Base-by-base conservation (phyloP, 192 early-diverging fungal genomes). In the Gaertneriomyces semiglobifer region DNA sequence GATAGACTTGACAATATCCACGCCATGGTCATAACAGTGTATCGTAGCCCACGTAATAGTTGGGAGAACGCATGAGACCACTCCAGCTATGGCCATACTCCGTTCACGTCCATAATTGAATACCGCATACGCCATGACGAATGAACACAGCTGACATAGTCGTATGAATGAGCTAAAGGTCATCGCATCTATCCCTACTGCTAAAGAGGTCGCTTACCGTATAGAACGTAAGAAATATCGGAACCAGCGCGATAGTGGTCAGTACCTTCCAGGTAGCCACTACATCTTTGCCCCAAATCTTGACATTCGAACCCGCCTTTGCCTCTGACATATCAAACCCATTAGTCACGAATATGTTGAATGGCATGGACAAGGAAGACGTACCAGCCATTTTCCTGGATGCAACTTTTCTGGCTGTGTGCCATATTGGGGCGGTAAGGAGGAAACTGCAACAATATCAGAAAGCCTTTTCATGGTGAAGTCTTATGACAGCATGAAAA, bases 201-300 rank as follows among this genome's bases (percentile, higher is more conserved):
- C 7, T 5, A 9, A 18, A 5, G 14, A 40, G 8, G 56, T 58
- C 3, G 43, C 56, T 65, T 25, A 71, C 70, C 4, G 63, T 43
- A 44, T 70, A 73, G 53, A 63, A 79, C 54, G 43, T 65, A 69
- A 68, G 69, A 55, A 41, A 76, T 42, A 60, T 79, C 76, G 52
- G 80, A 68, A 72, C 66, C 42, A 91, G 81, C 11, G 87, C 82
- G 19, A 92, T 38, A 1, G 74, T 53, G 6, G 65, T 63, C 14
- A 77, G 63, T 1, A 83, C 71, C 63, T 98, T 98, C 96, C 95
- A 98, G 6, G 96, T 96, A 0, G 92, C 93, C 16, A 99, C 79
- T 7, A 99, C 97, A 68, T 99, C 97, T 42, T 89, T 84, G 25
- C 93, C 97, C 54, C 88, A 88, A 67, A 99, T 88, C 71, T 99